Evolutionary conservation across 805 yeast species (phyloP), one percentile per base, ranked within the genome.

Genomic region (Schwanniomyces yamadae): DNA sequence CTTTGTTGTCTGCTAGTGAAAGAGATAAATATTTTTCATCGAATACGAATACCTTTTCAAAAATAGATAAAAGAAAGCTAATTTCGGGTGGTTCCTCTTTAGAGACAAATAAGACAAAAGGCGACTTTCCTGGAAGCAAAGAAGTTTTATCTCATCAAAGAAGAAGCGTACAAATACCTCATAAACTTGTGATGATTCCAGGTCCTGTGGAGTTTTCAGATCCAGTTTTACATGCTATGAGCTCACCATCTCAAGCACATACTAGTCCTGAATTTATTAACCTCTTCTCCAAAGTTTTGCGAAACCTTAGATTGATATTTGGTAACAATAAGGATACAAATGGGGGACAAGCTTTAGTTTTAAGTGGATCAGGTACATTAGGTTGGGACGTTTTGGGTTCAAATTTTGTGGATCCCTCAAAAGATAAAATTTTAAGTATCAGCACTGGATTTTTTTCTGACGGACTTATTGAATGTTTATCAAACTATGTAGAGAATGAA

Each of bases 1-100:
- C 58, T 5, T 24, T 35, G 33, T 31, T 53, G 13, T 30, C 43
- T 3, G 31, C 16, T 17, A 33, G 33, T 14, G 56, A 52, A 18
- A 38, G 55, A 16, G 6, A 11, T 8, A 27, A 14, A 6, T 27
- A 27, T 27, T 27, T 27, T 27, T 18, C 15, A 27, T n/a, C n/a
- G n/a, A n/a, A n/a, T n/a, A n/a, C n/a, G n/a, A 16, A 27, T 15
- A 8, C n/a, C 6, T 9, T 11, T 5, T 13, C 14, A 14, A 26
- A 15, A 10, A 13, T 16, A 5, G n/a, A 6, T 11, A 8, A 15
- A 11, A 13, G 19, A 9, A 6, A 27, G 17, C 17, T 16, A 5
- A 16, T 25, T 9, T 9, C 16, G 9, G 19, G 10, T 8, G 20
- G 10, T 11, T 15, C 20, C 4, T 10, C 20, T 15, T 20, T 27